Conservation (phyloP, 2,329 filamentous ascomycete species). For the Monosporascus sp. region DNA sequence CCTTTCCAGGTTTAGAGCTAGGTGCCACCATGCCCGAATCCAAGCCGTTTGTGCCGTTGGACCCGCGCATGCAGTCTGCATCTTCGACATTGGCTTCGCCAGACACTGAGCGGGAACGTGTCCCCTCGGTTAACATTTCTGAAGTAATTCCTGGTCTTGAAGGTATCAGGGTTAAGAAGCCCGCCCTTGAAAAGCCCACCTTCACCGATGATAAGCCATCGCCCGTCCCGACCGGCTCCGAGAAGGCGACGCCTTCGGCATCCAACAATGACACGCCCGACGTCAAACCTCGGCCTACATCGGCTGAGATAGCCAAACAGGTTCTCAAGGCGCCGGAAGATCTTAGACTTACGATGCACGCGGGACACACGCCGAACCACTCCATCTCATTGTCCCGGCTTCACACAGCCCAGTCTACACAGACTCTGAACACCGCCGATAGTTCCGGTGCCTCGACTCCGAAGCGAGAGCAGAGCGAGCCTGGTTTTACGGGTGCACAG, state of each 20-base stretch:
- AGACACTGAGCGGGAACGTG: constrained; percentile 25
- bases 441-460: constrained; percentile 37
- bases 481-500: constrained; percentile 4
- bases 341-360: constrained; percentile 54
- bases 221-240: constrained; percentile 21
- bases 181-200: constrained; percentile 47
- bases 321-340: constrained; percentile 43
- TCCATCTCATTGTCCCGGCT: constrained; percentile 47
- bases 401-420: constrained; percentile 38
- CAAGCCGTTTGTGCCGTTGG: constrained; percentile 34
- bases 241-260: constrained; percentile 24
- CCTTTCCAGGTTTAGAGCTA: constrained; percentile 15
- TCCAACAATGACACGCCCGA: constrained; percentile 23
- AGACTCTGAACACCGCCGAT: constrained; percentile 31
- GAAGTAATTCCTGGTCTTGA: constrained; percentile 56
- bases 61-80: constrained; percentile 39
- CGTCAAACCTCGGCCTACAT: constrained; percentile 19
- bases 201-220: constrained; percentile 35
- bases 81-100: constrained; percentile 21
- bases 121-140: constrained; percentile 51
- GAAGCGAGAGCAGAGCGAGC: constrained; percentile 17
- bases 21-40: constrained; percentile 29
- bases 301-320: constrained; percentile 40
- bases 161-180: constrained; percentile 51
- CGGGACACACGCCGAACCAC: constrained; percentile 59